Evolutionary conservation across 495 filamentous ascomycete species (phyloP).

Genomic region (Cercophora newfieldiana): DNA sequence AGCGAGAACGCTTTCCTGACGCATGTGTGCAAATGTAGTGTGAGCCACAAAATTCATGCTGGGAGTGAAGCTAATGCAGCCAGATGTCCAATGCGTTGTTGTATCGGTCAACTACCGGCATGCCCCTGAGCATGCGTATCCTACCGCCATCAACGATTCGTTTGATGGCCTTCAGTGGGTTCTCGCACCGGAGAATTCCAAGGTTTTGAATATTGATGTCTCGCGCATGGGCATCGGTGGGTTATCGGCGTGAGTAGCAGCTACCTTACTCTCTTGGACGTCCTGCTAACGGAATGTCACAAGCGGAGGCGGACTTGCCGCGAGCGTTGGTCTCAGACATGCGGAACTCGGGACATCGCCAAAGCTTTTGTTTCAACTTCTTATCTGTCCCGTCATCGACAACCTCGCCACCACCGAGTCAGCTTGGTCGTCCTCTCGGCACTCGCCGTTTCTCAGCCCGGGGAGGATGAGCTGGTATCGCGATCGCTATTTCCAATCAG

Average conservation of each 20-base stretch:
- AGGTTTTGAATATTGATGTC: background rate
- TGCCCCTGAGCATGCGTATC: constrained; percentile 27
- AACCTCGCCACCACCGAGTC: constrained; percentile 23
- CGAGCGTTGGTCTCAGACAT: background rate
- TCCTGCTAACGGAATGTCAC: background rate
- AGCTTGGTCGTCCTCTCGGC: background rate
- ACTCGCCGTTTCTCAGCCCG: constrained; percentile 28
- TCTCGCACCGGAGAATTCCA: background rate
- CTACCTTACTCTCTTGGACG: background rate
- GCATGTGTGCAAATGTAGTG: constrained; percentile 19
- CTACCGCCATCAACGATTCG: constrained; percentile 25
- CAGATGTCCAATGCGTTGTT: constrained; percentile 22
- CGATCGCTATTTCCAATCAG: constrained; percentile 18
- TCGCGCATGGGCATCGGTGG: constrained; percentile 5
- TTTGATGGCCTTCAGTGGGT: constrained; percentile 20
- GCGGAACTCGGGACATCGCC: background rate
- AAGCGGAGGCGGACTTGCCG: constrained; percentile 7
- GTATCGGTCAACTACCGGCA: constrained; percentile 31
- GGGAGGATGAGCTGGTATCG: constrained; percentile 30
- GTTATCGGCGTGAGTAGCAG: constrained; percentile 4
- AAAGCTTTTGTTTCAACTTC: constrained; percentile 13
- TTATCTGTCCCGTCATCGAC: constrained; percentile 30
- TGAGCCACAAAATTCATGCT: background rate
- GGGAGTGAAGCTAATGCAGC: background rate
- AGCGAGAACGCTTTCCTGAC: constrained; percentile 17